Base-by-base conservation (phyloP, 768 basidiomycete genomes). In the Paxillus ammoniavirescens region DNA sequence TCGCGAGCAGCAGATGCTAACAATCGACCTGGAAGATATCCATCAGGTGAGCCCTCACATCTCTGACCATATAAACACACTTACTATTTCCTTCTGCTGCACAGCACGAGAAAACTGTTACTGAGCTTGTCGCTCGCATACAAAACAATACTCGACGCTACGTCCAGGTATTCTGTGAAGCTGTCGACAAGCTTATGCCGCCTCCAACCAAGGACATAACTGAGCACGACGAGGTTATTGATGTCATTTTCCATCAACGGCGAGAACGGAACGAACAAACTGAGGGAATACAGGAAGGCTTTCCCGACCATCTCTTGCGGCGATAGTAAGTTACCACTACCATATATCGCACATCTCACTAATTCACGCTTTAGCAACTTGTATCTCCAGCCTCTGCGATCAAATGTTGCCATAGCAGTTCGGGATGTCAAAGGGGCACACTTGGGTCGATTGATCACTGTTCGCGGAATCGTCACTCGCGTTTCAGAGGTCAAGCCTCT, bases 401-500 rank as follows among this genome's bases (percentile, higher is more conserved):
- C 79, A 14, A 86, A 89, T 58, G 65, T 84, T 15, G 78, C 87
- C 13, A 79, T 97, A 66, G 94, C 97, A 36, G 97, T 98, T 14
- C 87, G 97, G 48, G 87, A 96, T 42, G 93, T 98, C 42, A 88
- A 84, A 60, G 91, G 94, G 13, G 63, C 73, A 8, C 87, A 93
- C 57, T 81, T 98, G n/a, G 97, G 97, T 44, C 87, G 82, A 57
- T 77, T 98, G 54, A 96, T 99, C 69, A 98, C 93, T 33, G 91
- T 96, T 58, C 91, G 95, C 40, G 97, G 97, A 51, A 98, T 99
- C 61, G 93, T 98, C 49, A 99, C 94, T 30, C 93, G 97, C 57
- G 94, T 99, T 4, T 98, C 95, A 3, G 97, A 98, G 75, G 97
- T 99, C 67, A 98, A 98, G 67, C 97, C 97, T 9, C 84, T 98